Evolutionary conservation across 2,329 filamentous ascomycete genomes (phyloP), one percentile per base, ranked within the genome.

Genomic region (Penicillium sp.): DNA sequence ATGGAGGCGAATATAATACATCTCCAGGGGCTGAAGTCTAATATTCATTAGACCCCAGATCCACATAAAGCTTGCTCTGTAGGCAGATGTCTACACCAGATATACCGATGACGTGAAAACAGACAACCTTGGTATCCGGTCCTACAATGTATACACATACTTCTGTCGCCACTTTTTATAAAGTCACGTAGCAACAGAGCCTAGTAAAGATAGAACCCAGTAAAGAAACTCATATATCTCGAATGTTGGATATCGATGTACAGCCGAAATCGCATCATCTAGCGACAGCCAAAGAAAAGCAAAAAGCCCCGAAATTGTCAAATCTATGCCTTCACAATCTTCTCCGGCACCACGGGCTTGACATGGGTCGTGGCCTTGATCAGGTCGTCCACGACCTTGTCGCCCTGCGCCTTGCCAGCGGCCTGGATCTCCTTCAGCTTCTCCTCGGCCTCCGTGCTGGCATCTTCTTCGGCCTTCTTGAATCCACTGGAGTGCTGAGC

Each of bases 401-500:
- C 83, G 72, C 92, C 90, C 63, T 86, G 86, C 82, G 92, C 90
- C 76, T 89, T 85, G 61, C 93, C 93, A 33, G 91, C 87, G 54
- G 83, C 83, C 75, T 90, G 85, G 74, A 98, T 98, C 75, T 90
- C 87, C 76, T 88, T 84, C 68, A 98, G 87, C 78, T 96, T 88
- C 68, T 77, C 82, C 60, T 96, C 91, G 53, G 90, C 90, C 64
- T 93, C 91, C 78, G 88, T 88, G 77, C 87, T 86, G 65, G 92
- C 91, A 69, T 92, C 87, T 62, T 87, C 85, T 75, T 93, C 90
- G 63, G 90, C 89, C 67, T 88, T 85, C 77, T 89, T 86, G 84
- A 97, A 97, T 71, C 93, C 93, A 76, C 91, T 91, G 69, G 90
- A 89, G 80, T 99, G 93, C 93, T 98, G 48, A 8, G 27, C 27